Conservation (phyloP, 139 green algal genomes). For the Micractinium conductrix region DNA sequence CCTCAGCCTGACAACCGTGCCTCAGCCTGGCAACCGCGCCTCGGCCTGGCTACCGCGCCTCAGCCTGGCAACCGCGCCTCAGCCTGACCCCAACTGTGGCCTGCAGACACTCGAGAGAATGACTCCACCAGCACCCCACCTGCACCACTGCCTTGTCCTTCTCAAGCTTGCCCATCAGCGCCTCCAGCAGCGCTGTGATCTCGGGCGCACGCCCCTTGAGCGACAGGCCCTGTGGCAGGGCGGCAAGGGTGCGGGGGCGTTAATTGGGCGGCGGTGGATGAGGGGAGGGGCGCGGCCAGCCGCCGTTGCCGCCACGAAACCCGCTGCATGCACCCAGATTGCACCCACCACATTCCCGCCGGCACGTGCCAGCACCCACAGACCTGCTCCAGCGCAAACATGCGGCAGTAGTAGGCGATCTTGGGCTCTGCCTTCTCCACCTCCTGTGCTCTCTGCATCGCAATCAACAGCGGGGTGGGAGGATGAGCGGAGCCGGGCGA, state of each 20-base stretch:
- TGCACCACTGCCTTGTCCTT: conserved; percentile 60
- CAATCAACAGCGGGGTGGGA: background rate
- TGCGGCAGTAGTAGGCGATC: conserved; percentile 82
- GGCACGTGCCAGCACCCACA: too few species aligned
- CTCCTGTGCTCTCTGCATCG: conserved; percentile 40
- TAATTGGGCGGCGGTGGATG: too few species aligned
- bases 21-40: too few species aligned
- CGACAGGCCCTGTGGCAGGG: conserved; percentile 7
- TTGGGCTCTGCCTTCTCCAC: conserved; percentile 68
- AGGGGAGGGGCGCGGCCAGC: too few species aligned
- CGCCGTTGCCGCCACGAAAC: background rate
- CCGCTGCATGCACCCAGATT: background rate
- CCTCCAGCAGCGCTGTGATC: conserved; percentile 62
- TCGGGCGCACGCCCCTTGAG: conserved; percentile 42
- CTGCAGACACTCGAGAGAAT: too few species aligned
- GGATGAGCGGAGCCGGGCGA: background rate
- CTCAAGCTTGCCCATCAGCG: conserved; percentile 62
- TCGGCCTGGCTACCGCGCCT: too few species aligned
- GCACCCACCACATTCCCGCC: too few species aligned
- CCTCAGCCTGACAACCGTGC: too few species aligned
- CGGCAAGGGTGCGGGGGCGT: background rate
- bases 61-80: too few species aligned
- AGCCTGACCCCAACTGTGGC: too few species aligned
- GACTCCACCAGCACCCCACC: conserved; percentile 23
- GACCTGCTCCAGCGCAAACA: conserved; percentile 81